These are phyloP conservation scores for Physcomitrium patens DNA, from an alignment of 225 moss, liverwort and hornwort species.

Conservation along the genomic window DNA sequence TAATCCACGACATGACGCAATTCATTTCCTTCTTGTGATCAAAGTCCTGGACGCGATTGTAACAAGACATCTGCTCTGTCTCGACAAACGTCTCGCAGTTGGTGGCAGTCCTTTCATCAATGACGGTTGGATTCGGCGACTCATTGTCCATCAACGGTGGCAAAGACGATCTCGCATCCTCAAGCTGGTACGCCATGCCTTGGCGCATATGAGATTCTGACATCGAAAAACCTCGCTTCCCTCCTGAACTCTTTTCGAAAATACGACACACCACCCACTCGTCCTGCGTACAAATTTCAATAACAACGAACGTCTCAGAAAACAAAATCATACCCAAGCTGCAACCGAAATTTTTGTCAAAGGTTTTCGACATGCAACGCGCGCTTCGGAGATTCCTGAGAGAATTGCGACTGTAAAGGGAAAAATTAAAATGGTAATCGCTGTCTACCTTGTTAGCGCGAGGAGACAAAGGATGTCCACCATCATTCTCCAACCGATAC, in stretches of 20 bases:
- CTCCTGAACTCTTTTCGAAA: conserved; percentile 60
- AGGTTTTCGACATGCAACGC: no score
- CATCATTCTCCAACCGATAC: conserved; percentile 57
- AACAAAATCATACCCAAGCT: not conserved
- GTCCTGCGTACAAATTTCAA: conserved; percentile 41
- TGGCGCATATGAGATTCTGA: conserved; percentile 42
- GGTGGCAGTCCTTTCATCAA: conserved; percentile 59
- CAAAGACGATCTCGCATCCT: conserved; percentile 43
- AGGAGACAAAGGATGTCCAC: conserved; percentile 34
- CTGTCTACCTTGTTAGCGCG: conserved; percentile 51
- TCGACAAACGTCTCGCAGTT: conserved; percentile 62
- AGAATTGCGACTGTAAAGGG: not conserved
- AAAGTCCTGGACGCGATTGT: conserved; percentile 47
- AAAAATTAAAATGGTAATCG: not conserved
- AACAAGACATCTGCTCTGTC: conserved; percentile 59
- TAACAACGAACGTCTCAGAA: conserved; percentile 14
- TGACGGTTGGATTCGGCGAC: conserved; percentile 61
- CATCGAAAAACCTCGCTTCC: conserved; percentile 51
- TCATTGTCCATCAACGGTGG: conserved; percentile 50
- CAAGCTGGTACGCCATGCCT: conserved; percentile 42
- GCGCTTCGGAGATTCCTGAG: not conserved
- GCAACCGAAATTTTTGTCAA: no score
- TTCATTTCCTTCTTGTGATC: conserved; percentile 36
- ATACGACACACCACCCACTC: conserved; percentile 74
- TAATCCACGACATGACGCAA: conserved; percentile 42